These are phyloP conservation scores for Macrocybe gigantea DNA, from an alignment of 768 basidiomycete species.

Conservation along the genomic window DNA sequence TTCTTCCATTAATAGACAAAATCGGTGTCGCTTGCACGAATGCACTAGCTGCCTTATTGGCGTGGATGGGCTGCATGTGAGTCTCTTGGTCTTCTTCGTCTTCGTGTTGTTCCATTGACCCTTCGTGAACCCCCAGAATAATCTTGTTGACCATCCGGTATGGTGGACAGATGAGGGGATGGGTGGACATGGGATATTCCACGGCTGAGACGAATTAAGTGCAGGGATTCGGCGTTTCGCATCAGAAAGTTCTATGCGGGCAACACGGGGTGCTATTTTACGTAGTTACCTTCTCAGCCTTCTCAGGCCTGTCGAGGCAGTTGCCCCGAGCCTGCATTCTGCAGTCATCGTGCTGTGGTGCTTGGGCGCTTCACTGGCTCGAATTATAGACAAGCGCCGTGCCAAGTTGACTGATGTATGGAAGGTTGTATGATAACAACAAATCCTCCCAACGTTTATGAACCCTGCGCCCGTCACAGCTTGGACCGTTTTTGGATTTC, in stretches of 20 bases:
- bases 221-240: background rate
- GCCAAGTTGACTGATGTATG: no score
- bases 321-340: no score
- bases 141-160: constrained; percentile 49
- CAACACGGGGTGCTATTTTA: no score
- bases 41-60: constrained; percentile 36
- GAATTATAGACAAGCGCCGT: no score
- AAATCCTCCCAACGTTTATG: no score
- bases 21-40: constrained; percentile 50
- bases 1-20: constrained; percentile 48
- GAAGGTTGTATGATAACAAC: no score
- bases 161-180: constrained; percentile 50
- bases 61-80: constrained; percentile 48
- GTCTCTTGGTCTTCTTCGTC: constrained; percentile 13
- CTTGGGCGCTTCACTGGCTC: no score
- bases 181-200: constrained; percentile 52
- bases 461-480: no score
- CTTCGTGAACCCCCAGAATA: constrained; percentile 28
- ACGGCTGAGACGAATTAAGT: constrained; percentile 29
- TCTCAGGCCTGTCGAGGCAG: no score
- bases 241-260: background rate
- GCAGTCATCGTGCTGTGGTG: no score
- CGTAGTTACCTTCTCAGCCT: background rate
- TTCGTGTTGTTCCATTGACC: background rate
- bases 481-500: no score